These are phyloP conservation scores for Chlamydomonas incerta DNA, from an alignment of 139 green algal genomes.

Conservation along the genomic window DNA sequence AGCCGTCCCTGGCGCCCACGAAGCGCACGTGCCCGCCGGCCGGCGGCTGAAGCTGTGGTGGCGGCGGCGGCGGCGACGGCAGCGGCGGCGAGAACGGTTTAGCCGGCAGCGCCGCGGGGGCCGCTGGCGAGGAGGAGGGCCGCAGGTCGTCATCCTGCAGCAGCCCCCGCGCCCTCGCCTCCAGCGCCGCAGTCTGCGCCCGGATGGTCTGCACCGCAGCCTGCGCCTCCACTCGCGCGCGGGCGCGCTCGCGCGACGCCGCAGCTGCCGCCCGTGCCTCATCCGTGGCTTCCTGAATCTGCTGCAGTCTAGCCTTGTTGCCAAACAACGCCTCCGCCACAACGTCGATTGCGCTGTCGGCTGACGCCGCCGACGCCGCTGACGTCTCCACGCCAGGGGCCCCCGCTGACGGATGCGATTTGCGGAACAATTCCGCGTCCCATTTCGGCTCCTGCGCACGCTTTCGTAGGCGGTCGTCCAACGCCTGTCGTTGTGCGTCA, in stretches of 20 bases:
- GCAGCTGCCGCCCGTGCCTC: neutral
- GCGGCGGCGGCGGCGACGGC: neutral
- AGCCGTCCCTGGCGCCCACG: too few relatives aligned
- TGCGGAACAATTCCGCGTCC: neutral
- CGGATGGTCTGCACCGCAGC: neutral
- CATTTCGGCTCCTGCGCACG: conserved; percentile 19
- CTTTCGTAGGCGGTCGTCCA: conserved; percentile 24
- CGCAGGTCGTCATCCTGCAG: too few relatives aligned
- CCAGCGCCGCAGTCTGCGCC: too few relatives aligned
- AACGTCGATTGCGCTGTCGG: neutral
- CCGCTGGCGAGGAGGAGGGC: neutral
- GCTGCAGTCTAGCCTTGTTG: neutral
- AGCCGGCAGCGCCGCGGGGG: neutral
- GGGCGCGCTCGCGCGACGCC: too few relatives aligned
- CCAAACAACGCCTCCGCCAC: neutral
- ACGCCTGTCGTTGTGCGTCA: neutral
- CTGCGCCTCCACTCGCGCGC: neutral
- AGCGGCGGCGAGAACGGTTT: too few relatives aligned
- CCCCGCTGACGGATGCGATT: neutral
- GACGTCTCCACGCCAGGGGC: neutral
- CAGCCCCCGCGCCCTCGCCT: too few relatives aligned
- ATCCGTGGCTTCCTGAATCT: neutral
- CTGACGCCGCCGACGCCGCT: too few relatives aligned
- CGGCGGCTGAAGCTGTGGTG: neutral
- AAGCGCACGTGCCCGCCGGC: conserved; percentile 13